Evolutionary conservation across 495 filamentous ascomycete genomes (phyloP).

Genomic region (Clohesyomyces aquaticus): DNA sequence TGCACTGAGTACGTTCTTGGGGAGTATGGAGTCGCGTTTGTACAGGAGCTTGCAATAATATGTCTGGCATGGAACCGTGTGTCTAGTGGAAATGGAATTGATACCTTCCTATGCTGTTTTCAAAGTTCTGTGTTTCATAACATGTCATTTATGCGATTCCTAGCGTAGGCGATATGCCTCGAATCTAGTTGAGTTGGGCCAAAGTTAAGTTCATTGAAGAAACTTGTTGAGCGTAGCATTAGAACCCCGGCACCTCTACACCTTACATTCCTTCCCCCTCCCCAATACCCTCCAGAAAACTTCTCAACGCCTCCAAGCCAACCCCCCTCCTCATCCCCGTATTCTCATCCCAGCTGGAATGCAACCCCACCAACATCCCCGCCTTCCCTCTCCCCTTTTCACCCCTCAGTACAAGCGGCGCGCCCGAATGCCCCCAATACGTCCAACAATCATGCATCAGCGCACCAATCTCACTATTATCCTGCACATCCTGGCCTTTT

Average conservation of each 20-base stretch:
- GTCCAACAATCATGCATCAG: slow-evolving; percentile 58
- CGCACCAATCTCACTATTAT: slow-evolving; percentile 56
- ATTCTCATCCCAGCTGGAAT: slow-evolving; percentile 55
- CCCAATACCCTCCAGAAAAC: slow-evolving; percentile 35
- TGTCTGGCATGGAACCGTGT: no score
- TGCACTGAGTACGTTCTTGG: no score
- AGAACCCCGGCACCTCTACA: neutral
- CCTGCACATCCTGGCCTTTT: slow-evolving; percentile 47
- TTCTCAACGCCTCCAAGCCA: slow-evolving; percentile 45
- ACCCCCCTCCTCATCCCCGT: slow-evolving; percentile 55
- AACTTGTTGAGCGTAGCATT: neutral
- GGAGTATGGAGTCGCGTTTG: no score
- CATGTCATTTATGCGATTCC: no score
- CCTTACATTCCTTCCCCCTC: neutral
- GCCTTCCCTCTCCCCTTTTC: slow-evolving; percentile 16
- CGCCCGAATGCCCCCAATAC: slow-evolving; percentile 59
- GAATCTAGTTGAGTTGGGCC: no score
- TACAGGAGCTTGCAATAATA: no score
- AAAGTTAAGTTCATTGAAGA: no score
- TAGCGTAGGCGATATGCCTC: no score
- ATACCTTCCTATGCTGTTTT: no score
- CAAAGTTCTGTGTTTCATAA: no score
- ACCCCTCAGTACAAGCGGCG: slow-evolving; percentile 47
- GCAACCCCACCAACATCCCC: slow-evolving; percentile 50
- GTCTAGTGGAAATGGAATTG: no score